These are phyloP conservation scores for Emericellopsis terricola DNA, from an alignment of 495 filamentous ascomycete genomes.

Conservation along the genomic window DNA sequence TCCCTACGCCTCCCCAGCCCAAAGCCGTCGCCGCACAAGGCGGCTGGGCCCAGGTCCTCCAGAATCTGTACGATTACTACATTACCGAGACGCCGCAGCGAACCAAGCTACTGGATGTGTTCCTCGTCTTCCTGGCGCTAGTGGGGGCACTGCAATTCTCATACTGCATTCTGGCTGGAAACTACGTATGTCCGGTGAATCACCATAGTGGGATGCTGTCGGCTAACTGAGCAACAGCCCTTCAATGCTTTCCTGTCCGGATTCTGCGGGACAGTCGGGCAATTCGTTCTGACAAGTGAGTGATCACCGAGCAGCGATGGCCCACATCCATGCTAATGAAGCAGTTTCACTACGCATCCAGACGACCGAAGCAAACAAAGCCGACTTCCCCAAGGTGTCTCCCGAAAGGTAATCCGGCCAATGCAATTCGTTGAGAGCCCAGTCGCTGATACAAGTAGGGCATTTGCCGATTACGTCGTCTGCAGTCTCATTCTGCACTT, in stretches of 20 bases:
- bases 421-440: background rate
- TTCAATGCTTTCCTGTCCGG: constrained; percentile 98
- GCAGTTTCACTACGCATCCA: constrained; percentile 71
- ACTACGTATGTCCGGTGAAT: constrained; percentile 67
- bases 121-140: constrained; percentile 76
- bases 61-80: constrained; percentile 60
- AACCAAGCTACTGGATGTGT: constrained; percentile 79
- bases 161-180: constrained; percentile 84
- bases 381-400: constrained; percentile 48
- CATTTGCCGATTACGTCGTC: constrained; percentile 92
- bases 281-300: constrained; percentile 97
- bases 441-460: constrained; percentile 30
- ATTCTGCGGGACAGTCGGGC: constrained; percentile 87
- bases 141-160: constrained; percentile 81
- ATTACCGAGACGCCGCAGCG: constrained; percentile 64
- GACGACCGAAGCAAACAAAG: constrained; percentile 59
- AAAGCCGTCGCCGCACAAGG: constrained; percentile 8
- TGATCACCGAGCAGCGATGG: constrained; percentile 53
- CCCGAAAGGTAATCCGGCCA: constrained; percentile 37
- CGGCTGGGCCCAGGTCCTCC: constrained; percentile 20
- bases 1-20: constrained; percentile 10
- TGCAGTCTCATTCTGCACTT: constrained; percentile 92
- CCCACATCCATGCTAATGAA: background rate
- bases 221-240: constrained; percentile 36
- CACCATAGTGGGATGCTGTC: background rate